Evolutionary conservation across 2,329 filamentous ascomycete genomes (phyloP).

Genomic region (Alternaria triticina): DNA sequence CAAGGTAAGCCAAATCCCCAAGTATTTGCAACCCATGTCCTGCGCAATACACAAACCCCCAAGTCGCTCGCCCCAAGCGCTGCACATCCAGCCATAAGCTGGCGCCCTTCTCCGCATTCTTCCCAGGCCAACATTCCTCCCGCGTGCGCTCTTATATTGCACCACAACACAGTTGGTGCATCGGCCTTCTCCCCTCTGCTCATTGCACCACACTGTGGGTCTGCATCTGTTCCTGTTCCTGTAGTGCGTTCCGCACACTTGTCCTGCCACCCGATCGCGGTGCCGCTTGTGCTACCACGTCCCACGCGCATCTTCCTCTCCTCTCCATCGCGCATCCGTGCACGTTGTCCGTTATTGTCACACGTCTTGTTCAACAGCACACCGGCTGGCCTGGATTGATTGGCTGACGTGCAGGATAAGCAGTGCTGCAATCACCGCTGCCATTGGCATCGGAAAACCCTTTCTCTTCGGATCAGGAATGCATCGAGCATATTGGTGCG

Average conservation of each 20-base stretch:
- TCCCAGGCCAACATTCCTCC: constrained; percentile 41
- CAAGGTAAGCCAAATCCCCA: constrained; percentile 48
- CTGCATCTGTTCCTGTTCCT: constrained; percentile 35
- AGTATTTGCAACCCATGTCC: constrained; percentile 31
- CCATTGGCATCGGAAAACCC: constrained; percentile 52
- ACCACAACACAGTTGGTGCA: constrained; percentile 34
- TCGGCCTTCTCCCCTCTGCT: constrained; percentile 22
- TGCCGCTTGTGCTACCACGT: constrained; percentile 44
- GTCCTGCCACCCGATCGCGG: constrained; percentile 43
- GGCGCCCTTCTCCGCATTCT: constrained; percentile 49
- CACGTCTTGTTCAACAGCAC: constrained; percentile 42
- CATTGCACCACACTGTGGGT: constrained; percentile 41
- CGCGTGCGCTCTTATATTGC: constrained; percentile 38
- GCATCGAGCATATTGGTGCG: constrained; percentile 53
- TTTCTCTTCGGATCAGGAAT: constrained; percentile 54
- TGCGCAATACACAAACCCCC: constrained; percentile 25
- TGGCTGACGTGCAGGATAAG: constrained; percentile 52
- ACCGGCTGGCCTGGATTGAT: constrained; percentile 36
- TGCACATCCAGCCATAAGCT: constrained; percentile 38
- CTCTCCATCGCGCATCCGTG: constrained; percentile 34
- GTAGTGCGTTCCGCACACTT: constrained; percentile 44
- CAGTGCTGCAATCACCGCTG: constrained; percentile 53
- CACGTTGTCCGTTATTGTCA: constrained; percentile 50
- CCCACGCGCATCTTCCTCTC: constrained; percentile 37
- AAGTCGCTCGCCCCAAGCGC: constrained; percentile 30